Evolutionary conservation across 2,329 filamentous ascomycete species (phyloP).

Genomic region (Apiospora pterosperma): DNA sequence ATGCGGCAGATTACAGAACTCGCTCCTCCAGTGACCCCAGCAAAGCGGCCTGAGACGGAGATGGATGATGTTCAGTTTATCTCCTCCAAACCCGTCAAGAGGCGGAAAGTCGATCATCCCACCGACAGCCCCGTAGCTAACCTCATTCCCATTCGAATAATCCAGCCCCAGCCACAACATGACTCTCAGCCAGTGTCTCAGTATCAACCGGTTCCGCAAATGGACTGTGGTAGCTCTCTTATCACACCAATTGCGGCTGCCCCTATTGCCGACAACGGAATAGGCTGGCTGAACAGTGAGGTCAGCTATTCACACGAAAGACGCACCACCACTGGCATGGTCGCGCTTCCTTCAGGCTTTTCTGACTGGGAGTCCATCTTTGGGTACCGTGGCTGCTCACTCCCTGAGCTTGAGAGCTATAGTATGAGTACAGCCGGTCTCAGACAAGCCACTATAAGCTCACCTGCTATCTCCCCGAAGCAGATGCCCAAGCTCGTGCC

Average conservation of each 20-base stretch:
- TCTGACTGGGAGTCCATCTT: constrained; percentile 23
- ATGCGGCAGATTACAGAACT: not conserved
- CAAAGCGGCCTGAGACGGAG: constrained; percentile 27
- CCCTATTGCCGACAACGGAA: not conserved
- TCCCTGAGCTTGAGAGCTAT: constrained; percentile 32
- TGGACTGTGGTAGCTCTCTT: not conserved
- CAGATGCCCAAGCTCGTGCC: constrained; percentile 20
- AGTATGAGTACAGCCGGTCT: constrained; percentile 13
- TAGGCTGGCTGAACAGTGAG: not conserved
- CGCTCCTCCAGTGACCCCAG: constrained; percentile 9
- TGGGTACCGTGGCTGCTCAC: constrained; percentile 28
- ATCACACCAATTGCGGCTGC: not conserved
- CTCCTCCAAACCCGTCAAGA: constrained; percentile 40
- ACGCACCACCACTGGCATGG: constrained; percentile 30
- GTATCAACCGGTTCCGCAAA: not conserved
- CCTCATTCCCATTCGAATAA: not conserved
- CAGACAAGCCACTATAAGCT: not conserved
- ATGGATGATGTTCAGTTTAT: constrained; percentile 41
- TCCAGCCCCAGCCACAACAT: not conserved
- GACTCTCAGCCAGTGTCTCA: not conserved
- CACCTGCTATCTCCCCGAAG: constrained; percentile 5
- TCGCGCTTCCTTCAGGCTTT: constrained; percentile 23
- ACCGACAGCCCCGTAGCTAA: not conserved
- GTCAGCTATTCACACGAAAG: constrained; percentile 11
- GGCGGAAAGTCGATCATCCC: constrained; percentile 23